phyloP scores from a whole-genome alignment of 192 early-diverging fungal species.

The Coemansia javaensis region DNA sequence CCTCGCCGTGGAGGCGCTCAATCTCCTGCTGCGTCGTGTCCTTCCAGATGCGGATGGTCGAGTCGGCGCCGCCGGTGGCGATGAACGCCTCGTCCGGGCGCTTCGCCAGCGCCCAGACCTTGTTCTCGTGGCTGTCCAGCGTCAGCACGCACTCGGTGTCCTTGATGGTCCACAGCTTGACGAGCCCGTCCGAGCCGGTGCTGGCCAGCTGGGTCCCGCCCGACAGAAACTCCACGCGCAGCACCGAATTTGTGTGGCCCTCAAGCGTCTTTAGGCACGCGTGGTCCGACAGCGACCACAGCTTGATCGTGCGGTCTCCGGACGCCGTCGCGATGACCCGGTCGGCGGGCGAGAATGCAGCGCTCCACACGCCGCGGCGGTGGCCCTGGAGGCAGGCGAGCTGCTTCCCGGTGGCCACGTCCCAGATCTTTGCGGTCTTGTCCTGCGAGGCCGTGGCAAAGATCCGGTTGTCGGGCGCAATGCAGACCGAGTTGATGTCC shows the following conservation, averaged over 20 bases:
- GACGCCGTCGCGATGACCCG: conserved; percentile 88
- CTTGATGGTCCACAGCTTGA: conserved; percentile 96
- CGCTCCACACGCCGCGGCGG: conserved; percentile 91
- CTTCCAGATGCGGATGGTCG: conserved; percentile 86
- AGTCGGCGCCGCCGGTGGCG: conserved; percentile 89
- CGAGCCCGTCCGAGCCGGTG: conserved; percentile 84
- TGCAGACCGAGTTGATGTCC: conserved; percentile 89
- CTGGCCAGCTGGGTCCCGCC: conserved; percentile 85
- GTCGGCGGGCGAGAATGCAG: conserved; percentile 93
- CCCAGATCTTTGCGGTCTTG: conserved; percentile 92
- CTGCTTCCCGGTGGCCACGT: conserved; percentile 70
- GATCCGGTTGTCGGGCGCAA: conserved; percentile 86
- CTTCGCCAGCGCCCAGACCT: conserved; percentile 88
- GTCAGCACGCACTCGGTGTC: conserved; percentile 85
- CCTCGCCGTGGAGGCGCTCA: conserved; percentile 64
- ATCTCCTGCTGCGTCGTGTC: conserved; percentile 85
- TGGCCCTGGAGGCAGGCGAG: conserved; percentile 86
- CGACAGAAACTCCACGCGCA: conserved; percentile 79
- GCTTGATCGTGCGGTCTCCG: conserved; percentile 88
- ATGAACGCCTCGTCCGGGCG: conserved; percentile 62
- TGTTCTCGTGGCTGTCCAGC: conserved; percentile 91
- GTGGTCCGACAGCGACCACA: conserved; percentile 89
- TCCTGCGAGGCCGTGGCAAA: conserved; percentile 95
- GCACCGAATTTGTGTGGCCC: conserved; percentile 94
- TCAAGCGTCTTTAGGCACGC: conserved; percentile 93